A percentile compares a stretch with the other conserved stretches of the same genome.
Conservation (phyloP, 2,329 filamentous ascomycete genomes). For the Lasiodiplodia sp. region DNA sequence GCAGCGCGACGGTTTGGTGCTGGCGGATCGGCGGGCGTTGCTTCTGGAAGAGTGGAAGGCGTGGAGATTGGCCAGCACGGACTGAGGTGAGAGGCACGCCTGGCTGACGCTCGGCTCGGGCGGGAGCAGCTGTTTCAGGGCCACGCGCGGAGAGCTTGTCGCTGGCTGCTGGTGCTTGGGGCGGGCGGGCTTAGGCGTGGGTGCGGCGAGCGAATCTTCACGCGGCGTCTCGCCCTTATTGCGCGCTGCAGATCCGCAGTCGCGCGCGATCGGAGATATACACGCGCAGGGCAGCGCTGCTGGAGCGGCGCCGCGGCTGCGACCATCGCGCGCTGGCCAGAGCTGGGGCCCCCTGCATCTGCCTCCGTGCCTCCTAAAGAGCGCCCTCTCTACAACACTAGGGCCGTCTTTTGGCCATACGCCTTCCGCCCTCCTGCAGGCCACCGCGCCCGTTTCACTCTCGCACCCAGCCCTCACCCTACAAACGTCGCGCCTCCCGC, state of each 20-base stretch:
- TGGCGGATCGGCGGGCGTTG: slow-evolving; percentile 25
- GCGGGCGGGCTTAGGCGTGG: not conserved
- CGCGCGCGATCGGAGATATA: slow-evolving; percentile 28
- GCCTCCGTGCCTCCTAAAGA: slow-evolving; percentile 20
- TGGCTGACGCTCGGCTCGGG: slow-evolving; percentile 12
- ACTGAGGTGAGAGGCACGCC: not conserved
- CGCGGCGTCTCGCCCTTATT: slow-evolving; percentile 23
- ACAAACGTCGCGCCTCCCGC: slow-evolving; percentile 28
- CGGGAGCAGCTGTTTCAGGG: slow-evolving; percentile 22
- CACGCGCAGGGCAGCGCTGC: slow-evolving; percentile 16
- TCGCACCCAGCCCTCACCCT: slow-evolving; percentile 26
- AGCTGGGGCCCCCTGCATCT: slow-evolving; percentile 26
- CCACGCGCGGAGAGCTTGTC: slow-evolving; percentile 14
- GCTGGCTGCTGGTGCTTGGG: not conserved
- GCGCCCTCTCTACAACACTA: slow-evolving; percentile 28
- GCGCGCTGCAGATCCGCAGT: slow-evolving; percentile 19
- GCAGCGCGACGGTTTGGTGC: slow-evolving; percentile 21
- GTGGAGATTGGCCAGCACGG: slow-evolving; percentile 26
- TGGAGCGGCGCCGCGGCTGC: slow-evolving; percentile 27
- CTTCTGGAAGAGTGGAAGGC: slow-evolving; percentile 26
- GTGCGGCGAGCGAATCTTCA: slow-evolving; percentile 20
- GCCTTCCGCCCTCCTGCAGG: slow-evolving; percentile 27
- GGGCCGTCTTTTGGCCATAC: slow-evolving; percentile 29
- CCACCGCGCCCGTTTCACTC: slow-evolving; percentile 28
- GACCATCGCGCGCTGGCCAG: slow-evolving; percentile 23